Conservation (phyloP, 352 stramenopile species). For the Globisporangium megalacanthum region DNA sequence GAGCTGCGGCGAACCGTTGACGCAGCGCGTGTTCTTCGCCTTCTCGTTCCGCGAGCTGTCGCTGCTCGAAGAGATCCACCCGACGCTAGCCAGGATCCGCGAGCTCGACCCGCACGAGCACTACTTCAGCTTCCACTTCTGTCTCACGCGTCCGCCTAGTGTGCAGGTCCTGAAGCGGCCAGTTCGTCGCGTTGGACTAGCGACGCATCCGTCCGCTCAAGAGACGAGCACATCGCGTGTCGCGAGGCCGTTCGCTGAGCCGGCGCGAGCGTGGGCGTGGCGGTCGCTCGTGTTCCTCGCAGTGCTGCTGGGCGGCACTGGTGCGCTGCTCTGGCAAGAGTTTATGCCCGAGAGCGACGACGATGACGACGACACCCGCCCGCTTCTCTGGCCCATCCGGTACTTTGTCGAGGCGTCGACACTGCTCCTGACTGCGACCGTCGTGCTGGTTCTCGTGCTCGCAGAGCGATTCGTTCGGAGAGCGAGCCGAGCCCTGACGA, state of each 20-base stretch:
- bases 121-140: slow-evolving; percentile 21
- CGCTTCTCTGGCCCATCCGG: slow-evolving; percentile 21
- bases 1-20: not conserved
- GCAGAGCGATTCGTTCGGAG: not conserved
- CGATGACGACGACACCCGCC: slow-evolving; percentile 11
- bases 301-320: not conserved
- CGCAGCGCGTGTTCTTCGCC: slow-evolving; percentile 16
- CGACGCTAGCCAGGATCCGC: slow-evolving; percentile 10
- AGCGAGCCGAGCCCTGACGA: not conserved
- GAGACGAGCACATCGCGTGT: not conserved
- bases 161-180: not conserved
- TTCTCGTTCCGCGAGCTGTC: slow-evolving; percentile 22
- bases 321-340: slow-evolving; percentile 3
- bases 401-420: slow-evolving; percentile 17
- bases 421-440: slow-evolving; percentile 3
- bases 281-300: not conserved
- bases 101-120: slow-evolving; percentile 12
- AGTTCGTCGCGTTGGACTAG: not conserved
- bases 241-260: not conserved
- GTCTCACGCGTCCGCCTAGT: slow-evolving; percentile 13
- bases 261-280: not conserved
- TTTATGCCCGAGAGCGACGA: slow-evolving; percentile 11
- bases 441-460: not conserved
- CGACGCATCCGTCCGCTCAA: not conserved
- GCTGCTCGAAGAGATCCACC: slow-evolving; percentile 18